Conservation (phyloP, 331 rosid genomes). For the Phaseolus coccineus region DNA sequence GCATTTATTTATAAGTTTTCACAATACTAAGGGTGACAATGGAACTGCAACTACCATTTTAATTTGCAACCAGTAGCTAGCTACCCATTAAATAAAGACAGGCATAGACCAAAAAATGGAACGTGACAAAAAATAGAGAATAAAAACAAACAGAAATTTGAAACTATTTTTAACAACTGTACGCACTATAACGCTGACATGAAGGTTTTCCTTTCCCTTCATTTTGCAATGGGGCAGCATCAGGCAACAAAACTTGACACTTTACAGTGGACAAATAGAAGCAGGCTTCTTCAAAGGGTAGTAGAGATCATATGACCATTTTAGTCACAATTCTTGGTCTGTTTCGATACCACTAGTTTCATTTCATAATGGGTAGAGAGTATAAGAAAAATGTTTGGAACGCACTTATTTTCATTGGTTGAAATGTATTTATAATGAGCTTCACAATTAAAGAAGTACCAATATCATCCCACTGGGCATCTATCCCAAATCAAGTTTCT, state of each 20-base stretch:
- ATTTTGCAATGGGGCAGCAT: neutral
- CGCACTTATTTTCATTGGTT: too few relatives aligned
- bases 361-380: constrained; percentile 23
- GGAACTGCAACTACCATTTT: neutral
- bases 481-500: neutral
- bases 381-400: neutral
- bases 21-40: neutral
- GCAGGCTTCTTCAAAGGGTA: neutral
- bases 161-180: neutral
- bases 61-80: neutral
- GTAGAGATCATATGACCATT: constrained; percentile 65
- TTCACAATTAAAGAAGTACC: too few relatives aligned
- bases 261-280: neutral
- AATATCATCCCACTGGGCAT: too few relatives aligned
- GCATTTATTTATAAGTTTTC: neutral
- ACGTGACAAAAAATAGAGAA: neutral
- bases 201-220: neutral
- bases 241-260: neutral
- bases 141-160: neutral
- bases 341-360: constrained; percentile 70
- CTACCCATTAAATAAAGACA: neutral
- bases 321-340: constrained; percentile 70
- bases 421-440: too few relatives aligned
- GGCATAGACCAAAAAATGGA: neutral
- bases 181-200: neutral